A percentile compares a stretch with the other conserved stretches of the same genome.
Conservation (phyloP, 441 rosid species). For the Kokia cookei region DNA sequence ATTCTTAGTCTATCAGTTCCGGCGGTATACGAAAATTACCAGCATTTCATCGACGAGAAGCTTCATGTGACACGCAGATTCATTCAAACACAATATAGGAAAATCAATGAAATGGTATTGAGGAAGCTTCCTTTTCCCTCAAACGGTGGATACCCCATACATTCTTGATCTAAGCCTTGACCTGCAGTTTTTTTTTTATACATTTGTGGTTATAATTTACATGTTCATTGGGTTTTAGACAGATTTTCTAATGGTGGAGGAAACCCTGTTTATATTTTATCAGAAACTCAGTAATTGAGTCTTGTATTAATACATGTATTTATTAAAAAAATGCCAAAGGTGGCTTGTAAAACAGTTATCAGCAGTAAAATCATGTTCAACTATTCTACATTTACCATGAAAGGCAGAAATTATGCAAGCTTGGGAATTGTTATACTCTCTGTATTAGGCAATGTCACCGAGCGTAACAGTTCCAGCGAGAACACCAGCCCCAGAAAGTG, state of each 20-base stretch:
- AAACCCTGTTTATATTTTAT: neutral
- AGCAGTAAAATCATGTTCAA: neutral
- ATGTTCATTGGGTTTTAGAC: neutral
- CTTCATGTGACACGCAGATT: conserved; percentile 34
- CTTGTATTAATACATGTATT: neutral
- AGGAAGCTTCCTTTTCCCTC: conserved; percentile 51
- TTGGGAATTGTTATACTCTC: conserved; percentile 45
- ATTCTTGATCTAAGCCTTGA: neutral
- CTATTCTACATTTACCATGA: conserved; percentile 5
- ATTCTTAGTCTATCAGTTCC: conserved; percentile 65
- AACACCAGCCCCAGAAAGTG: conserved; percentile 88
- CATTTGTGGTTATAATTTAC: neutral
- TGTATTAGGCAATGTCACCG: conserved; percentile 65
- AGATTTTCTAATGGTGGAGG: neutral
- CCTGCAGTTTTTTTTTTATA: neutral
- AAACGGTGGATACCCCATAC: conserved; percentile 7
- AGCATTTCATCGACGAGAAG: conserved; percentile 59
- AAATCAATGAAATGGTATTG: conserved; percentile 39
- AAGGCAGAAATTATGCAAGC: conserved; percentile 32
- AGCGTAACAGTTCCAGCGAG: conserved; percentile 87
- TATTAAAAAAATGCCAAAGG: neutral
- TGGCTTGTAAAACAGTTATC: neutral
- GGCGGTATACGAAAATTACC: conserved; percentile 61
- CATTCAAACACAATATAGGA: conserved; percentile 45
- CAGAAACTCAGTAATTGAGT: neutral